Evolutionary conservation across 768 basidiomycete genomes (phyloP), one percentile per base, ranked within the genome.

Genomic region (Serpula lacrymans): DNA sequence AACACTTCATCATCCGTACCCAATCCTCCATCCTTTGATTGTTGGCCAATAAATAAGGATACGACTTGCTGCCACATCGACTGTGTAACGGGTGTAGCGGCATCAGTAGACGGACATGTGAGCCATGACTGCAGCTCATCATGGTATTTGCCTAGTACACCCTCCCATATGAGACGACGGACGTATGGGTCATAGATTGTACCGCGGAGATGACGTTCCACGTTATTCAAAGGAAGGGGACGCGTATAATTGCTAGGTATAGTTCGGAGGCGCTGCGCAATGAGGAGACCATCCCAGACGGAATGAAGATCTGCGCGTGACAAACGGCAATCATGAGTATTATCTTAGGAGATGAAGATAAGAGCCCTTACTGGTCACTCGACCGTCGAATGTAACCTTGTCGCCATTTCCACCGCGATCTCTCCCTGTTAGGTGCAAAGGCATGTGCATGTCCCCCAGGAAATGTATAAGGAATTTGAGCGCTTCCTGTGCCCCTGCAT

Each of bases 391-490:
- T 10, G 66, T 53, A 20, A 93, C 88, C 51, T 80, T 81, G 47
- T 73, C 75, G 5, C 76, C 75, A 55, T 97, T 98, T 1, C 94
- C 95, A 4, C 95, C 95, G 22, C 88, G 74, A 50, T 92, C 81
- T 13, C 92, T 71, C 2, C 89, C 89, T 1, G 87, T 87, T 26
- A 99, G 74, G 60, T 99, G 95, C 39, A 99, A 67, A 4, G 95
- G 95, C 75, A 86, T 82, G 53, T 96, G 95, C 72, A 95, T 71
- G 59, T 97, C 95, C 0, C 95, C 93, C 9, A 96, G 40, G 52
- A 91, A 97, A 61, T 99, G 96, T 22, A 94, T 76, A 23, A 99
- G 68, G 69, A 96, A 99, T 60, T 88, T 87, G 52, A 97, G 70
- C 2, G 95, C 88, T 51, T 91, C 87, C 53, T 84, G 80, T 2